Evolutionary conservation across 306 rosid species (phyloP), one percentile per base, ranked within the genome.

Genomic region (Inga leiocalycina): DNA sequence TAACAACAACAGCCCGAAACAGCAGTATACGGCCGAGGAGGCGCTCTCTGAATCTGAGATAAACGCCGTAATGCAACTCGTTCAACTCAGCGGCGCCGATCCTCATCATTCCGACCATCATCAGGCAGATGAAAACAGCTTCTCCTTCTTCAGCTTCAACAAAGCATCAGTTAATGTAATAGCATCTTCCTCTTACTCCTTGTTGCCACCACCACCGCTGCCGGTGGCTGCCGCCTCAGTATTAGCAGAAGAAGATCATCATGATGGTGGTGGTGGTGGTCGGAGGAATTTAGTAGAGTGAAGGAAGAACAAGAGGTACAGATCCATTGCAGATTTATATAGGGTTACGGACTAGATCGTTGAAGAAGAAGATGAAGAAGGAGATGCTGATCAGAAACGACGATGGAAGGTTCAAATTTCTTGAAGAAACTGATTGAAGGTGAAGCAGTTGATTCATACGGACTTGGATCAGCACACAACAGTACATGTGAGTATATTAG

Each of bases 21-120:
- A 44, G 49, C 22, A 17, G 37, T 3, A 35, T 0, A 10, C 35
- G 27, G 24, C 10, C 6, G 37, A 5, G 8, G 16, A 1, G 8
- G 37, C 19, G 14, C 78, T 85, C 64, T 78, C 89, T 8, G 71
- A 44, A 37, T 56, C 76, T 12, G 89, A 88, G 77, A 79, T 89
- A 24, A 82, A 88, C 75, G 90, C 81, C 8, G 94, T 91, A 20
- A 71, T 70, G 57, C 84, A 54, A 30, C 87, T 91, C 64, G 32
- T 89, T 48, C 86, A 91, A 54, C 86, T 91, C 10, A 85, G 91
- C 66, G 85, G 77, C 45, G 79, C 44, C 17, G 86, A 67, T 67
- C 35, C 13, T 35, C 4, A 2, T 35, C 4, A 2, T 65, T 8
- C 43, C 45, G 22, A 66, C 6, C 43, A 54, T 17, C 45, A n/a